phyloP scores from a whole-genome alignment of 129 eudicot species.

The Ambrosia artemisiifolia region DNA sequence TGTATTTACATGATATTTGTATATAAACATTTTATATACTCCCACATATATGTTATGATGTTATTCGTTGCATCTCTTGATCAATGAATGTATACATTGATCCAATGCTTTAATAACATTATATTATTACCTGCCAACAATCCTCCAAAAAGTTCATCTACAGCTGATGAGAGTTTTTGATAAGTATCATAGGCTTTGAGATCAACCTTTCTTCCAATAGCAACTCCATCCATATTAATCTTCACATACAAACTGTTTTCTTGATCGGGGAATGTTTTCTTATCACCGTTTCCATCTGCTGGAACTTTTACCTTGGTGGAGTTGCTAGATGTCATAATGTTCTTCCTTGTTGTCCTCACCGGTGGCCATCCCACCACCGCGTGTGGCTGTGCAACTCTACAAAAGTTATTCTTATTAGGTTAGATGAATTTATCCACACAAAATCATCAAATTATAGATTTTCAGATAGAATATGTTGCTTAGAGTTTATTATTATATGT shows the following conservation, averaged over 20 bases:
- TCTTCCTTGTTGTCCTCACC: slow-evolving; percentile 52
- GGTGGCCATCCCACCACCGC: slow-evolving; percentile 78
- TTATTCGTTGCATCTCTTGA: no score
- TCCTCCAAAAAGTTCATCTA: slow-evolving; percentile 61
- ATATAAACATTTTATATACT: no score
- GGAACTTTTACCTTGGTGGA: slow-evolving; percentile 22
- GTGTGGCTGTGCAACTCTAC: slow-evolving; percentile 27
- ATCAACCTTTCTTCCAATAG: slow-evolving; percentile 74
- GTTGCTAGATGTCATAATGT: slow-evolving; percentile 40
- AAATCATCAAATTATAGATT: no score
- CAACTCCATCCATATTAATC: slow-evolving; percentile 76
- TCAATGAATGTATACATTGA: not conserved
- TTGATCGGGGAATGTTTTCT: slow-evolving; percentile 22
- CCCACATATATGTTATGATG: no score
- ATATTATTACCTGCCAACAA: slow-evolving; percentile 58
- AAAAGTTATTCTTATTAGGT: not conserved
- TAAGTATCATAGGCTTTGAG: slow-evolving; percentile 57
- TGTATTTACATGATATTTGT: no score
- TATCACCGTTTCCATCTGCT: slow-evolving; percentile 9
- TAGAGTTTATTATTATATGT: no score
- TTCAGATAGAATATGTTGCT: no score
- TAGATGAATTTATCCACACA: no score
- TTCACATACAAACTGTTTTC: slow-evolving; percentile 55
- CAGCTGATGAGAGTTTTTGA: slow-evolving; percentile 56
- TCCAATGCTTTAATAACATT: not conserved